Percentiles rank a stretch among this genome's conserved stretches.
These are phyloP conservation scores for Ophiosphaerella korrae DNA, from an alignment of 2,329 filamentous ascomycete species.

Conservation along the genomic window DNA sequence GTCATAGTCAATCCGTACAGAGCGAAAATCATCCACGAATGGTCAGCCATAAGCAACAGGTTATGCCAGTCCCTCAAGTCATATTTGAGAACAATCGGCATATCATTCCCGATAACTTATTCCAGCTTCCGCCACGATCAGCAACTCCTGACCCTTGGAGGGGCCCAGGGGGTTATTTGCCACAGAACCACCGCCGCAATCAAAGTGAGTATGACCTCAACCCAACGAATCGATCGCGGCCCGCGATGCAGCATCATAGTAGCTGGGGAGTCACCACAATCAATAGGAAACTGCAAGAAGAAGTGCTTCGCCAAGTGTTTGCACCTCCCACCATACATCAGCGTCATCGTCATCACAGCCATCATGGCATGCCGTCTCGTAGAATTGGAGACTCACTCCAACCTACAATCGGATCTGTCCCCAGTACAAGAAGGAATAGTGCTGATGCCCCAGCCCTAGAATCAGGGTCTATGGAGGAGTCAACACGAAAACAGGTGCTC, in stretches of 20 bases:
- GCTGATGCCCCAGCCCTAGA: slow-evolving; percentile 42
- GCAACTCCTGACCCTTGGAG: slow-evolving; percentile 46
- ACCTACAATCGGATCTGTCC: slow-evolving; percentile 38
- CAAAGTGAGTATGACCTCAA: slow-evolving; percentile 39
- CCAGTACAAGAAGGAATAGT: slow-evolving; percentile 45
- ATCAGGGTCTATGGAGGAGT: slow-evolving; percentile 37
- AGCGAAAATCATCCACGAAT: slow-evolving; percentile 49
- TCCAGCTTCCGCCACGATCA: slow-evolving; percentile 63
- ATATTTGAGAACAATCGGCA: slow-evolving; percentile 94
- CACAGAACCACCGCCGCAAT: slow-evolving; percentile 43
- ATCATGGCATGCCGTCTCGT: slow-evolving; percentile 65
- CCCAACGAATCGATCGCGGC: slow-evolving; percentile 37
- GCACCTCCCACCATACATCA: slow-evolving; percentile 82
- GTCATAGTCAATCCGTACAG: slow-evolving; percentile 11
- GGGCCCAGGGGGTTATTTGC: slow-evolving; percentile 24
- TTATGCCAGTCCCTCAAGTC: slow-evolving; percentile 80
- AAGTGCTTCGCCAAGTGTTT: slow-evolving; percentile 92
- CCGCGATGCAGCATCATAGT: slow-evolving; percentile 55
- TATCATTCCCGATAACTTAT: slow-evolving; percentile 84
- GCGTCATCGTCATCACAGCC: slow-evolving; percentile 71
- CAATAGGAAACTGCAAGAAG: slow-evolving; percentile 84
- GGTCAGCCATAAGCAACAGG: slow-evolving; percentile 77
- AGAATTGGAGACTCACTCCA: slow-evolving; percentile 34
- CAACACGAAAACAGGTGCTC: slow-evolving; percentile 50
- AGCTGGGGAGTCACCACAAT: slow-evolving; percentile 91